Percentiles rank a stretch among this genome's conserved stretches.
These are phyloP conservation scores for Ustilago cynodontis DNA, from an alignment of 1,284 basidiomycete species.

Conservation along the genomic window DNA sequence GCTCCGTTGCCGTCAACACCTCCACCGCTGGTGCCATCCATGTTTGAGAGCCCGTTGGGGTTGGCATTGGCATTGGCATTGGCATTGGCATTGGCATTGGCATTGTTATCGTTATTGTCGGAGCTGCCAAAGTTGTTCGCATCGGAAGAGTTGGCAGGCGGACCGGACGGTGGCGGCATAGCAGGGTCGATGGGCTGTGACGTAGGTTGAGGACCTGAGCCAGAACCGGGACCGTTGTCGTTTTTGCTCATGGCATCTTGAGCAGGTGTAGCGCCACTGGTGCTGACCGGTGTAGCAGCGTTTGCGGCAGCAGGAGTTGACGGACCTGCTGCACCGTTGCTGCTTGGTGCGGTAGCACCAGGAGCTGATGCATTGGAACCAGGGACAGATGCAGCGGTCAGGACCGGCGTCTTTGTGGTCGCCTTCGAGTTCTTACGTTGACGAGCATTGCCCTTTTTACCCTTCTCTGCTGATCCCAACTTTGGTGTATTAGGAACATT, in stretches of 20 bases:
- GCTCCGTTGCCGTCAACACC: slow-evolving; percentile 14
- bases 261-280: slow-evolving; percentile 51
- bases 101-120: slow-evolving; percentile 18
- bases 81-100: slow-evolving; percentile 31
- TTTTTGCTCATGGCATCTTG: slow-evolving; percentile 33
- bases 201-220: slow-evolving; percentile 25
- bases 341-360: slow-evolving; percentile 9
- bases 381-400: slow-evolving; percentile 47
- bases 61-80: slow-evolving; percentile 19
- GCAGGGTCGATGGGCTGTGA: slow-evolving; percentile 38
- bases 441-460: slow-evolving; percentile 56
- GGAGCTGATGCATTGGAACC: slow-evolving; percentile 16
- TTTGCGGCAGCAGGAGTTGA: slow-evolving; percentile 49
- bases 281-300: slow-evolving; percentile 53
- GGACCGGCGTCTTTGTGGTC: slow-evolving; percentile 51
- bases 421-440: slow-evolving; percentile 55
- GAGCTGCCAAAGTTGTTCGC: slow-evolving; percentile 13
- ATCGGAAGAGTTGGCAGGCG: slow-evolving; percentile 26
- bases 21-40: slow-evolving; percentile 14
- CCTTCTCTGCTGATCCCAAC: slow-evolving; percentile 53
- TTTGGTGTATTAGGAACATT: slow-evolving; percentile 55
- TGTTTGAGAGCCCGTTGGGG: slow-evolving; percentile 22
- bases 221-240: slow-evolving; percentile 14
- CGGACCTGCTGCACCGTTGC: slow-evolving; percentile 35
- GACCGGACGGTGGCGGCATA: slow-evolving; percentile 46